Base-by-base conservation (phyloP, 2,329 filamentous ascomycete species). In the Ilyonectria destructans region DNA sequence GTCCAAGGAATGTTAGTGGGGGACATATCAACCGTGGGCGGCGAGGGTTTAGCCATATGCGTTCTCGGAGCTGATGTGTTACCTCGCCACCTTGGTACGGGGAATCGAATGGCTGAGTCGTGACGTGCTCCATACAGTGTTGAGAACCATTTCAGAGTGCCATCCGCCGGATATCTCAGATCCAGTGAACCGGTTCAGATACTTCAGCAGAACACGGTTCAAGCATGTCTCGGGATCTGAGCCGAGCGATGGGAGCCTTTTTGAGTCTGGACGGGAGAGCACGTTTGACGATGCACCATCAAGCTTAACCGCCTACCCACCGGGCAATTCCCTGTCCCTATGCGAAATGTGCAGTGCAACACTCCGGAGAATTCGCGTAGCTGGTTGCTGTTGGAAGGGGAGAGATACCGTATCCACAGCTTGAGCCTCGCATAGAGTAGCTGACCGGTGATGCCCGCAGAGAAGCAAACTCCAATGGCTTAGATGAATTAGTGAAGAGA, bases 141-240 rank as follows among this genome's bases (percentile, higher is more conserved):
- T 19, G 57, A 57, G 43, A 60, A 37, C 26, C 26, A 29, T 17
- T 40, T 43, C 15, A 23, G 49, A 29, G 49, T 49, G 52, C 33
- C 37, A 52, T 51, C 64, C 54, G 46, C 23, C 46, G 40, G 29
- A 51, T 48, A 58, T 46, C 45, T 66, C 35, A 48, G 23, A 52
- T 58, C 29, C 35, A 45, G 37, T 54, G 43, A 8, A 35, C 45
- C 46, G 31, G 17, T 23, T n/a, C 43, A 31, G 17, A 29, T 17
- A 10, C 15, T 29, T 26, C 48, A 48, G 40, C 49, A 56, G 29
- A 21, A 37, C 31, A 37, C n/a, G 15, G 40, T 48, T n/a, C 29
- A 46, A 52, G 26, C 29, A 35, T 48, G 58, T 67, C 58, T 67
- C 58, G 58, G 64, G 21, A 54, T 21, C 26, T 33, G 46, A 62